phyloP scores from a whole-genome alignment of 108 stramenopile species.

The Bacterosira constricta region DNA sequence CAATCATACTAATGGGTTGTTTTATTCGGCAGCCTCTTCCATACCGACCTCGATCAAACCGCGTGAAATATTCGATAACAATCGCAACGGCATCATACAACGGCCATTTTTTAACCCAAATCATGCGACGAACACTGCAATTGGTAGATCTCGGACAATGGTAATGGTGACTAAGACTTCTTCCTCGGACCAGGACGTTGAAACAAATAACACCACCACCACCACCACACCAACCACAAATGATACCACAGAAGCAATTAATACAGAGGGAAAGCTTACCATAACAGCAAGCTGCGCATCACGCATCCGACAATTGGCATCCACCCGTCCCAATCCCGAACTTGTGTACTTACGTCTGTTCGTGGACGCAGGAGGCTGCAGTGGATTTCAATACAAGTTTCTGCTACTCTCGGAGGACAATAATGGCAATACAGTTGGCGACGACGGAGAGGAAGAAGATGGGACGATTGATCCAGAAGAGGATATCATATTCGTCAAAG shows the following conservation, averaged over 20 bases:
- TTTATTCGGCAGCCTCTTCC: too few relatives aligned
- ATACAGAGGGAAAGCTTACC: constrained; percentile 9
- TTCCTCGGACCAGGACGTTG: neutral
- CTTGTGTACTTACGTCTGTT: constrained; percentile 74
- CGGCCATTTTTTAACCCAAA: too few relatives aligned
- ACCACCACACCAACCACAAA: neutral
- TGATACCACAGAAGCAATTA: constrained; percentile 1
- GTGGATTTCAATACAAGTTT: constrained; percentile 90
- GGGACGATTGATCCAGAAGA: constrained; percentile 64
- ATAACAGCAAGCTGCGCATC: constrained; percentile 49
- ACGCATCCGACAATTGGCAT: constrained; percentile 44
- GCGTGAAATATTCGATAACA: too few relatives aligned
- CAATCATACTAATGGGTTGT: too few relatives aligned
- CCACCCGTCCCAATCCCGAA: constrained; percentile 39
- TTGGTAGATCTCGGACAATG: too few relatives aligned
- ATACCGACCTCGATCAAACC: too few relatives aligned
- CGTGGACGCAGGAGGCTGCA: constrained; percentile 91
- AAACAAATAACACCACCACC: neutral
- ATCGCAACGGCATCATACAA: too few relatives aligned
- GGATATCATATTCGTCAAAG: constrained; percentile 48
- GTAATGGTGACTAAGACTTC: too few relatives aligned
- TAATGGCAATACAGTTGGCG: neutral
- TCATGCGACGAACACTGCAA: too few relatives aligned
- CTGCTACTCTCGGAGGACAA: constrained; percentile 48
- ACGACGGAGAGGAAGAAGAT: constrained; percentile 53